Conservation (phyloP, 2,329 filamentous ascomycete species). For the Colletotrichum sp. region DNA sequence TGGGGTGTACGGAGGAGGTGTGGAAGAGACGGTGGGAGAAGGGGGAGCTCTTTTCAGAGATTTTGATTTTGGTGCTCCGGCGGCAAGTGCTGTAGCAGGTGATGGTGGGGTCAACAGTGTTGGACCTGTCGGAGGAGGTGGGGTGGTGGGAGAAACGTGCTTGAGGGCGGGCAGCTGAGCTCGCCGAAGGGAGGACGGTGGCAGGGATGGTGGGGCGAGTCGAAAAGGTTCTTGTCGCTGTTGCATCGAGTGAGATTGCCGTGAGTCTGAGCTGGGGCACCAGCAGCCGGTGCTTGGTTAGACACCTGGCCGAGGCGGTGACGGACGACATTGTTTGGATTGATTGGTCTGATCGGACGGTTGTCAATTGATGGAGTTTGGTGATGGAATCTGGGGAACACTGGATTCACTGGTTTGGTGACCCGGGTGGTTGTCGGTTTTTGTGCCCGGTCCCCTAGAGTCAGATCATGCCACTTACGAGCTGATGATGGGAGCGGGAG, state of each 20-base stretch:
- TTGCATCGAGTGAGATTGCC: constrained; percentile 2
- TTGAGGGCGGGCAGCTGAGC: background rate
- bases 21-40: background rate
- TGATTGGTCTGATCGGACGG: background rate
- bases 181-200: background rate
- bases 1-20: constrained; percentile 18
- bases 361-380: background rate
- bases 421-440: background rate
- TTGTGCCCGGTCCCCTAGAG: background rate
- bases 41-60: constrained; percentile 25
- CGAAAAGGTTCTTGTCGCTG: constrained; percentile 10
- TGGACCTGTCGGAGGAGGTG: constrained; percentile 7
- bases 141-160: constrained; percentile 20
- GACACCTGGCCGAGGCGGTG: constrained; percentile 9
- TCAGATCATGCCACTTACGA: constrained; percentile 8
- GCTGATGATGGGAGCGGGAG: background rate
- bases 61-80: constrained; percentile 26
- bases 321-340: background rate
- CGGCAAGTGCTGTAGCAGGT: constrained; percentile 28
- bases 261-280: background rate
- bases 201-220: constrained; percentile 14
- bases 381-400: background rate
- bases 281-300: constrained; percentile 1
- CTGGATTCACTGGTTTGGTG: background rate
- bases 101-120: constrained; percentile 31